These are phyloP conservation scores for Volvox reticuliferus DNA, from an alignment of 139 green algal genomes.

Conservation along the genomic window DNA sequence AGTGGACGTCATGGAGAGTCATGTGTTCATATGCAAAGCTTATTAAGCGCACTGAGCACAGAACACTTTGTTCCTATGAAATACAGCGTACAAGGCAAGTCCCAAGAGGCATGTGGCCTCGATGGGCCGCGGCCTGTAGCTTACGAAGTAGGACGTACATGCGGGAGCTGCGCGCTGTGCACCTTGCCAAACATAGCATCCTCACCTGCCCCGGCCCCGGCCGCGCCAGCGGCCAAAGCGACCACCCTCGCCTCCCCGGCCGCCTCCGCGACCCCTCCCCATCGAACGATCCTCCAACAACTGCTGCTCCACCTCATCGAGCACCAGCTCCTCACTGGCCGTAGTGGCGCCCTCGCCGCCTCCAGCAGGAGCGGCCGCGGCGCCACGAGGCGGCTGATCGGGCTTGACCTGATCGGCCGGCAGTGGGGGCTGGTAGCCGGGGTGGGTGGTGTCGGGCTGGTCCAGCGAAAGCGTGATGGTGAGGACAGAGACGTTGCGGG, in stretches of 20 bases:
- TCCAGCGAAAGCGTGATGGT: conserved; percentile 84
- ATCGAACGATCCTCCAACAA: conserved; percentile 21
- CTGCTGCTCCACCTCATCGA: conserved; percentile 41
- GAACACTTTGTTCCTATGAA: too few species aligned
- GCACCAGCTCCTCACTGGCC: neutral
- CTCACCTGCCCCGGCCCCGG: neutral
- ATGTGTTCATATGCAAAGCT: neutral
- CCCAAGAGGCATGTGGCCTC: too few species aligned
- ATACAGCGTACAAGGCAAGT: too few species aligned
- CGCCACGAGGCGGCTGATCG: neutral
- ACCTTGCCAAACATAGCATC: neutral
- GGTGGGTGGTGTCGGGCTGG: conserved; percentile 65
- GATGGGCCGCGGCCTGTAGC: too few species aligned
- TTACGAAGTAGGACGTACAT: too few species aligned
- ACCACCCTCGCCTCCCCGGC: neutral
- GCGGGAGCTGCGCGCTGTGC: too few species aligned
- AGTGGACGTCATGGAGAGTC: neutral
- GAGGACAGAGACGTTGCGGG: conserved; percentile 87
- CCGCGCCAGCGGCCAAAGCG: neutral
- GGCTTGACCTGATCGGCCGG: conserved; percentile 46
- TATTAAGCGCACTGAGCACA: neutral
- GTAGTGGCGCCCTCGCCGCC: neutral
- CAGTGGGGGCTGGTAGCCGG: conserved; percentile 88
- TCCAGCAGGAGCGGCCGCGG: neutral
- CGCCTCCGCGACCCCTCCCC: neutral